Base-by-base conservation (phyloP, 371 early-diverging fungal genomes). In the Batrachochytrium dendrobatidis region DNA sequence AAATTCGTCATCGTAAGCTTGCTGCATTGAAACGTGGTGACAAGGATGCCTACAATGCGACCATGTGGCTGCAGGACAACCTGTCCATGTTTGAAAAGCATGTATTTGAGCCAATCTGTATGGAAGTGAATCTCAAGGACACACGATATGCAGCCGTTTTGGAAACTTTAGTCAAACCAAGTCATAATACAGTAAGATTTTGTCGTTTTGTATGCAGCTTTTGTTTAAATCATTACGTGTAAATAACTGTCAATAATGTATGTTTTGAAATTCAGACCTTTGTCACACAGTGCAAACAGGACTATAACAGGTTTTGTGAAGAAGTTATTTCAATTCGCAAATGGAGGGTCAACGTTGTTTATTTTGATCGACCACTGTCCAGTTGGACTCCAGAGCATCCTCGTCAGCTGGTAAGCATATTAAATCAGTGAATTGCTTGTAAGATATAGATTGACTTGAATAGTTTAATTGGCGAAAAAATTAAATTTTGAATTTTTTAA, bases 31-130 rank as follows among this genome's bases (percentile, higher is more conserved):
- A 35, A 10, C 76, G 55, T 10, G 31, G 28, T 2, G 52, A 83
- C 58, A 59, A 50, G 28, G 83, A 86, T 54, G 77, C 86, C 0
- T 69, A 67, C 17, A 61, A 72, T 1, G 92, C 60, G 17, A 56
- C 66, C 1, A 33, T 56, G 43, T 73, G 70, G 68, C 34, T 73
- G 3, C 73, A 76, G 30, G 49, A 79, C 10, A 86, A 93, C 58
- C 74, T 76, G 20, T 31, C 67, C 22, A 4, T 49, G 56, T 94
- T 94, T 57, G 56, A 71, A 35, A 82, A 84, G 45, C 74, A 75
- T 24, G 85, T 96, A 1, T 87, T 83, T 72, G 82, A 82, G 1
- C 97, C 95, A 0, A 68, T 86, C 3, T 74, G 82, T 32, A 59
- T 78, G 43, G 72, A 71, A 24, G 68, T 91, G 22, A 83, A 87